phyloP scores from a whole-genome alignment of 2,329 filamentous ascomycete genomes.

The Diaporthe batatas region DNA sequence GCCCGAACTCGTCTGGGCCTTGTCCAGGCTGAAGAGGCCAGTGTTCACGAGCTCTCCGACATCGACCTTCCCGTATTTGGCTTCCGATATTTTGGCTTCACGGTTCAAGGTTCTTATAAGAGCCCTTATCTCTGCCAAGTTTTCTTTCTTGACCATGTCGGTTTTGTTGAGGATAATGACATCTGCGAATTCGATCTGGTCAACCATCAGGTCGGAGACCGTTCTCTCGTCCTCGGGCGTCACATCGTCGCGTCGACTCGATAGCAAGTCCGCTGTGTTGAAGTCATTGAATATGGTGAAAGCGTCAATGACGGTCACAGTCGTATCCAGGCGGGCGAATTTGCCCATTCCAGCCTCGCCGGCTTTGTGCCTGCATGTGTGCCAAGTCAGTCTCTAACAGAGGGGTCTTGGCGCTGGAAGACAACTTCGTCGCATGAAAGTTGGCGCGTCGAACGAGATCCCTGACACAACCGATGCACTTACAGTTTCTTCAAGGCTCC shows the following conservation, averaged over 20 bases:
- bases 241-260: conserved; percentile 72
- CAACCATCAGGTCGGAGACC: conserved; percentile 81
- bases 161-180: conserved; percentile 80
- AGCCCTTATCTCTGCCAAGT: conserved; percentile 60
- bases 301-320: conserved; percentile 79
- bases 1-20: conserved; percentile 74
- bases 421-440: no score
- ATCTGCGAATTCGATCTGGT: conserved; percentile 83
- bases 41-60: conserved; percentile 76
- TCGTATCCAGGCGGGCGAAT: conserved; percentile 77
- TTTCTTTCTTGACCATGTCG: conserved; percentile 65
- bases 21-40: conserved; percentile 72
- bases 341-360: conserved; percentile 64
- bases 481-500: conserved; percentile 52
- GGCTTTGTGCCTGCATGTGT: conserved; percentile 1
- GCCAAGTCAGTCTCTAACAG: neutral
- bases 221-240: conserved; percentile 78
- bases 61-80: conserved; percentile 70
- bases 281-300: conserved; percentile 82
- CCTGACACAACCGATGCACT: conserved; percentile 32
- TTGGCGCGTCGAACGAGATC: neutral
- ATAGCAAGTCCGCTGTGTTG: conserved; percentile 76
- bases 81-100: conserved; percentile 73
- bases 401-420: neutral
- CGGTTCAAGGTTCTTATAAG: conserved; percentile 75